Evolutionary conservation across 139 green algal genomes (phyloP).

Genomic region (Tetratostichococcus sp.): DNA sequence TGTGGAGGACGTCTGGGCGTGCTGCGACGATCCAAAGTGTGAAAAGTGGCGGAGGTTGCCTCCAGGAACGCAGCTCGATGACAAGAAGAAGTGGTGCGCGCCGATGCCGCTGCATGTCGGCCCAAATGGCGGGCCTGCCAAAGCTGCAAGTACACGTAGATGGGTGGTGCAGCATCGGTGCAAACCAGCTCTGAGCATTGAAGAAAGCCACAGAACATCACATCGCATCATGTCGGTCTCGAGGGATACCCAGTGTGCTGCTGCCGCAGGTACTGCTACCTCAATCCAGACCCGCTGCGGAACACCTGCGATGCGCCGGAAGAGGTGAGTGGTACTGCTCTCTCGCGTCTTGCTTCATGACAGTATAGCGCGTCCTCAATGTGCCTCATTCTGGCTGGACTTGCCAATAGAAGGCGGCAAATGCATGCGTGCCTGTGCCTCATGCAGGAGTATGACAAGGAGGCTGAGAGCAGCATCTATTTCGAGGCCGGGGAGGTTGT

Average conservation of each 20-base stretch:
- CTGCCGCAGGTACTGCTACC: conserved; percentile 43
- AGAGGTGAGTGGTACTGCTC: conserved; percentile 31
- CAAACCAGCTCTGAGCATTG: too few species aligned
- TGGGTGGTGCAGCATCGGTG: too few species aligned
- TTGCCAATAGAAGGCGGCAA: too few species aligned
- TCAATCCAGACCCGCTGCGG: conserved; percentile 40
- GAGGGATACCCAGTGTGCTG: too few species aligned
- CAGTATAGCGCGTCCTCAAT: too few species aligned
- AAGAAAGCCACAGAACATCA: background rate
- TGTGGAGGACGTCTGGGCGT: conserved; percentile 15
- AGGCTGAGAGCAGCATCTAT: background rate
- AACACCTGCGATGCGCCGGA: conserved; percentile 38
- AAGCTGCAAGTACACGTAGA: too few species aligned
- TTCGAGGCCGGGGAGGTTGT: background rate
- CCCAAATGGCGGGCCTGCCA: too few species aligned
- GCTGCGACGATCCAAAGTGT: conserved; percentile 49
- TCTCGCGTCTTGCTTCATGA: too few species aligned
- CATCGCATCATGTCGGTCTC: background rate
- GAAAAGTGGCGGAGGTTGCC: conserved; percentile 52
- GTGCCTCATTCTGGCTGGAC: too few species aligned
- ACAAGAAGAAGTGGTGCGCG: conserved; percentile 34
- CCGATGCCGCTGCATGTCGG: too few species aligned
- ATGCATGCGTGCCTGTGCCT: background rate
- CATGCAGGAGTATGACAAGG: background rate
- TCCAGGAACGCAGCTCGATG: conserved; percentile 28